Evolutionary conservation across 768 basidiomycete genomes (phyloP).

Genomic region (Chiua virens): DNA sequence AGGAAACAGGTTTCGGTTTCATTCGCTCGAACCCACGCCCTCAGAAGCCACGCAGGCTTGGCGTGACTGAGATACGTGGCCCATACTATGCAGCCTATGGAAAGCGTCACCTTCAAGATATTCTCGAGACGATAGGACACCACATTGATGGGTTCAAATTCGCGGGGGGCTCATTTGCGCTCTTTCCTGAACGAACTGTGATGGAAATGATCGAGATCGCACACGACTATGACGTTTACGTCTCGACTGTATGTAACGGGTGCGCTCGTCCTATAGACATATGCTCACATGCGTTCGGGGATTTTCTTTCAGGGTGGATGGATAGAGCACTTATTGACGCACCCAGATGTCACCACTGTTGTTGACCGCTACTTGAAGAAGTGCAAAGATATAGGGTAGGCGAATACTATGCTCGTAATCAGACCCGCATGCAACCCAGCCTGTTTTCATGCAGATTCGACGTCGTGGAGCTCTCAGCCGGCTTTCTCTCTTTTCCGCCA

Average conservation of each 20-base stretch:
- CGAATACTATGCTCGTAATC: background rate
- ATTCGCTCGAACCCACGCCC: conserved; percentile 28
- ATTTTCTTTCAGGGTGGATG: conserved; percentile 8
- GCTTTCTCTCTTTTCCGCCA: conserved; percentile 46
- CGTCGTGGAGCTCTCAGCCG: conserved; percentile 45
- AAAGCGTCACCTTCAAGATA: conserved; percentile 40
- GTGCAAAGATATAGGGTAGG: conserved; percentile 12
- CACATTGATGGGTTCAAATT: conserved; percentile 48
- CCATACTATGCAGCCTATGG: conserved; percentile 46
- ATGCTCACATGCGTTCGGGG: background rate
- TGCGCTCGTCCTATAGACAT: background rate
- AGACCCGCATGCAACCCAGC: background rate
- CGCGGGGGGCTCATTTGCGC: conserved; percentile 37
- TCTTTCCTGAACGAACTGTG: conserved; percentile 42
- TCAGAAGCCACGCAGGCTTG: conserved; percentile 36
- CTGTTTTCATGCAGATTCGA: conserved; percentile 33
- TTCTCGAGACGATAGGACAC: conserved; percentile 41
- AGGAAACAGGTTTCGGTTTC: conserved; percentile 13
- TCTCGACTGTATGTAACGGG: conserved; percentile 40
- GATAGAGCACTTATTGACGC: conserved; percentile 16
- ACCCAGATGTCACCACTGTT: background rate
- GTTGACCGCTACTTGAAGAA: conserved; percentile 16
- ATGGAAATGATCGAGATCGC: conserved; percentile 39
- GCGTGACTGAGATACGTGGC: conserved; percentile 45
- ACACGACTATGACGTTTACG: conserved; percentile 40